Base-by-base conservation (phyloP, 257 asterid species). In the Rhazya stricta region DNA sequence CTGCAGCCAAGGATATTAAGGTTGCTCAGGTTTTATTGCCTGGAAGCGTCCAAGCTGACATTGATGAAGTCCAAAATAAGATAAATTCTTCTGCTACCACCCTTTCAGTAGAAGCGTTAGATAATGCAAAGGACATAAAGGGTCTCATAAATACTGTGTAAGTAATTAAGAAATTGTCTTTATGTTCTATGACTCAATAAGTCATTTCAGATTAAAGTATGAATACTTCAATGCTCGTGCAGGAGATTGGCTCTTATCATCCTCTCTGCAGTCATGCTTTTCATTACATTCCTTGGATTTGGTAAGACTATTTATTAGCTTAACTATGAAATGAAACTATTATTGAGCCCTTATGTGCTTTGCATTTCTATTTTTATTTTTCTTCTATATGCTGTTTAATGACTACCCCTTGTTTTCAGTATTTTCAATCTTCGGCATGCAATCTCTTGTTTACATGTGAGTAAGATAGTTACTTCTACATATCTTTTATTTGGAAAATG, bases 191-290 rank as follows among this genome's bases (percentile, higher is more conserved):
- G 48, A 23, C 67, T 48, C 18, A 37, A 18, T 6, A 66, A 37
- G 67, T 32, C 16, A n/a, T n/a, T 11, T 36, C 18, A 2, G 3
- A 37, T 66, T 39, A 36, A 41, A 43, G 69, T 4, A 10, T 73
- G 67, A 51, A 30, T 39, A 32, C 58, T 13, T 41, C 67, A 51
- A 43, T 78, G 9, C 60, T 79, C 74, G 76, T 90, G 88, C 92
- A 93, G 98, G 97, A 84, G 97, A 83, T 76, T 90, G 88, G 93
- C 95, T 72, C 96, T 94, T 58, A 94, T 94, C 78, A 16, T 94
- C 60, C 91, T 91, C 58, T 89, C 98, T 21, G 97, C 97, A 0
- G 87, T 88, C 57, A 91, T 94, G 97, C 96, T 94, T 77, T 80
- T 90, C 51, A 68, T 94, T 61, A 88, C 97, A 19, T 94, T 91